Conservation (phyloP, 2,329 filamentous ascomycete species). For the Ophiosphaerella narmari region DNA sequence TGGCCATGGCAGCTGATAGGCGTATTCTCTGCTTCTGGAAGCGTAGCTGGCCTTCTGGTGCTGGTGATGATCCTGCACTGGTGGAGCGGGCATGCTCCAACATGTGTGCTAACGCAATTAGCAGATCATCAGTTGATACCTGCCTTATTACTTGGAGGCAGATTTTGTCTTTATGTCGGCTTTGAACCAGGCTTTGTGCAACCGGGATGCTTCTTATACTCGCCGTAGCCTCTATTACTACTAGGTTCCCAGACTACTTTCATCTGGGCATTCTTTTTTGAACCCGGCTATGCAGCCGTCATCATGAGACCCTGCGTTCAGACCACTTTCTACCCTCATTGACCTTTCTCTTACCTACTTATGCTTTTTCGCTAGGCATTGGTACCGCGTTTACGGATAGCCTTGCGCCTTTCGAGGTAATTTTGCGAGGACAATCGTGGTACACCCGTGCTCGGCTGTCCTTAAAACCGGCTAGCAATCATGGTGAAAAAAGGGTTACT, state of each 20-base stretch:
- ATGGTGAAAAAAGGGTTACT: slow-evolving; percentile 4
- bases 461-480: neutral
- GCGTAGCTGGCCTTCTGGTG: slow-evolving; percentile 21
- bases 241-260: slow-evolving; percentile 2
- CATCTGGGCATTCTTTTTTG: slow-evolving; percentile 7
- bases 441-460: neutral
- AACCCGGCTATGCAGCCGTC: slow-evolving; percentile 6
- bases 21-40: slow-evolving; percentile 32
- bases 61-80: slow-evolving; percentile 12
- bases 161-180: neutral
- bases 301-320: slow-evolving; percentile 25
- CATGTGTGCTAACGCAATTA: slow-evolving; percentile 26
- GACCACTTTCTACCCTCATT: slow-evolving; percentile 9
- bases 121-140: slow-evolving; percentile 29
- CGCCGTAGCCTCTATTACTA: slow-evolving; percentile 13
- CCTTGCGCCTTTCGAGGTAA: neutral
- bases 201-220: slow-evolving; percentile 30
- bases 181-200: slow-evolving; percentile 10
- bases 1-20: slow-evolving; percentile 25
- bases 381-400: neutral
- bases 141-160: slow-evolving; percentile 25
- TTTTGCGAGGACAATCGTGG: neutral
- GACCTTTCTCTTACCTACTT: slow-evolving; percentile 8
- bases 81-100: slow-evolving; percentile 18
- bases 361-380: neutral